Conservation (phyloP, 208 protist genomes). For the Crithidia brevicula region DNA sequence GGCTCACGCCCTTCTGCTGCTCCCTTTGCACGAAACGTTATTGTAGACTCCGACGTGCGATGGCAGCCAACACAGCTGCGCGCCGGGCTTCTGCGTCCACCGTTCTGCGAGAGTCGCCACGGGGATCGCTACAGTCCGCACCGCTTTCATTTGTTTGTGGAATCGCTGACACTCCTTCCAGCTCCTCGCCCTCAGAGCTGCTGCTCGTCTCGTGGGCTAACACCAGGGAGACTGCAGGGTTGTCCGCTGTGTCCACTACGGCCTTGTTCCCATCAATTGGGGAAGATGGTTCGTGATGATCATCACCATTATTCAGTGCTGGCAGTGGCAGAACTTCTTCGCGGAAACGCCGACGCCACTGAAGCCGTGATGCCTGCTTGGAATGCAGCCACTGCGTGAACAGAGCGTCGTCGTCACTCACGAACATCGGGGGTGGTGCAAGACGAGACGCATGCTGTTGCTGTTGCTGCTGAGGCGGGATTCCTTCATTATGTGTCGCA, state of each 20-base stretch:
- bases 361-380: neutral
- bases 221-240: too few species aligned
- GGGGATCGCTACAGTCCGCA: neutral
- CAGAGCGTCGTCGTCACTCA: slow-evolving; percentile 16
- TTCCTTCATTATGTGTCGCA: too few species aligned
- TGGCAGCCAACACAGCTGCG: slow-evolving; percentile 3
- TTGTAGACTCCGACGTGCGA: slow-evolving; percentile 1
- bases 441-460: neutral
- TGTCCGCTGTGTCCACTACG: too few species aligned
- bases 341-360: neutral
- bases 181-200: neutral
- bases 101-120: too few species aligned
- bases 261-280: too few species aligned
- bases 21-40: too few species aligned
- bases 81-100: slow-evolving; percentile 4
- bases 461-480: neutral
- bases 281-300: too few species aligned
- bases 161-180: too few species aligned
- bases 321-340: neutral
- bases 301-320: neutral
- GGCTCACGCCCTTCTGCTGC: too few species aligned
- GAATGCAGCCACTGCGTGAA: slow-evolving; percentile 28
- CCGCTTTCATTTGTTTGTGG: too few species aligned
- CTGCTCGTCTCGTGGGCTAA: too few species aligned
- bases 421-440: neutral